Base-by-base conservation (phyloP, 192 early-diverging fungal species). In the Pilaira anomala region DNA sequence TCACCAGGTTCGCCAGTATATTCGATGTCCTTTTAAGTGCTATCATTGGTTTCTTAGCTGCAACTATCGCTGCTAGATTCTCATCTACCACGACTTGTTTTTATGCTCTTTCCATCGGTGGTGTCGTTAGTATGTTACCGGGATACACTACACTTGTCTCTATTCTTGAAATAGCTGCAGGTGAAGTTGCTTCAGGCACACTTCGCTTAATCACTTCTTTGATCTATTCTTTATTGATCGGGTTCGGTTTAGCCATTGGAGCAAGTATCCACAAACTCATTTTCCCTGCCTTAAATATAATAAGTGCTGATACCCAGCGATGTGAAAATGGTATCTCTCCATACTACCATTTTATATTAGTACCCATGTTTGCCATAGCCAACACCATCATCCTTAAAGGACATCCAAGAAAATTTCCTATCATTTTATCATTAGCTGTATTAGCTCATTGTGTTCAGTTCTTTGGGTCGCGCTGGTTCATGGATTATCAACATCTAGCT, bases 21-120 rank as follows among this genome's bases (percentile, higher is more conserved):
- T 65, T 65, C 18, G 63, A 65, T 55, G 52, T 65, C 3, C 7
- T 65, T 11, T n/a, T 55, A 30, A 55, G 63, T 16, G 63, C 49
- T 1, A 24, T 65, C 16, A 18, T 65, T 30, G 63, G 63, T 12
- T 65, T 65, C 18, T 19, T 65, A 9, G 63, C 63, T 18, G 52
- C 63, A 11, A 28, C 41, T 1, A 42, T 55, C 12, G 39, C 63
- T 7, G 18, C 63, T 9, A 21, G 63, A 6, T 48, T 55, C 5
- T 24, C 63, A 9, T 46, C 39, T 12, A 33, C 51, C 12, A 26
- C 30, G 0, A 29, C 52, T 26, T 65, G 63, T 30, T 65, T 65
- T 22, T 65, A 65, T 56, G 51, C 63, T n/a, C 49, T 65, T 11
- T 65, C 63, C 7, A 55, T 65, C 19, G 63, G 63, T 21, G 63